Conservation (phyloP, 1,139 yeast genomes). For the Candida dubliniensis region DNA sequence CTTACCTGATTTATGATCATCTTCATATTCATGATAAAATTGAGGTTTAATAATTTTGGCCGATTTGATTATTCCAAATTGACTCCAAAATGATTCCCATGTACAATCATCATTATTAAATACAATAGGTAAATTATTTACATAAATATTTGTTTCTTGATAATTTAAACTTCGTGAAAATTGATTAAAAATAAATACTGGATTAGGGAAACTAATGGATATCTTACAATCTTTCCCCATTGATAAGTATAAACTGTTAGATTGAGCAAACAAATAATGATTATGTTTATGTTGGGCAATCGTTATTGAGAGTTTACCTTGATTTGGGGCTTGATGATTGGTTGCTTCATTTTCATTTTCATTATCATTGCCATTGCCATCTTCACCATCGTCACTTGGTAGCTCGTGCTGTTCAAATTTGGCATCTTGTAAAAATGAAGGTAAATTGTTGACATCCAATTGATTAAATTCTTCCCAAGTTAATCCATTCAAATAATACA, state of each 20-base stretch:
- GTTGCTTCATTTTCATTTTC: constrained; percentile 4
- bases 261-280: constrained; percentile 23
- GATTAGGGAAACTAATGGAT: constrained; percentile 15
- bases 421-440: constrained; percentile 6
- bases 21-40: constrained; percentile 26
- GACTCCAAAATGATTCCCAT: constrained; percentile 44
- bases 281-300: constrained; percentile 45
- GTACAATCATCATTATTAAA: constrained; percentile 40
- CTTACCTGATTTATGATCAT: constrained; percentile 38
- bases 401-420: not conserved
- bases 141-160: constrained; percentile 63
- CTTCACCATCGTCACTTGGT: not conserved
- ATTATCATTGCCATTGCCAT: not conserved
- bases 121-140: constrained; percentile 49
- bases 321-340: not conserved
- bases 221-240: constrained; percentile 7
- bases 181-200: constrained; percentile 13
- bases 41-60: constrained; percentile 49
- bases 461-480: constrained; percentile 26
- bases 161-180: constrained; percentile 30
- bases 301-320: constrained; percentile 24
- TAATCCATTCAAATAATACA: constrained; percentile 33
- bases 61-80: constrained; percentile 44
- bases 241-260: constrained; percentile 13
- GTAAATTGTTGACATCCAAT: constrained; percentile 16